Conservation (phyloP, 1,284 basidiomycete species). For the Leccinum subrobustum region DNA sequence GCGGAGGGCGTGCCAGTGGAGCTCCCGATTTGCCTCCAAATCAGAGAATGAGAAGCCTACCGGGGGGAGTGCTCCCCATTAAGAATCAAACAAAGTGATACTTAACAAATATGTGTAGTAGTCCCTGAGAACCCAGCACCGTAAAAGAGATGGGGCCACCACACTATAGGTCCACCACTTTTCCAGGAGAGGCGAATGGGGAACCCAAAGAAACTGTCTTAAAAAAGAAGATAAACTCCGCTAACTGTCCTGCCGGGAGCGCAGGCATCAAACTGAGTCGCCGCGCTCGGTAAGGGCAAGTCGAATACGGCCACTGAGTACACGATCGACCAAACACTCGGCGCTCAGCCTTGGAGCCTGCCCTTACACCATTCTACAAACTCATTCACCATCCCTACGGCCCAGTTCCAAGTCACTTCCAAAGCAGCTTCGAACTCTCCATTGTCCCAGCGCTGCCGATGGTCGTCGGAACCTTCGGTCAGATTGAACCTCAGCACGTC, state of each 20-base stretch:
- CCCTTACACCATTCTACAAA: constrained; percentile 27
- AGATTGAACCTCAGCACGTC: constrained; percentile 88
- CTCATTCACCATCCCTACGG: constrained; percentile 15
- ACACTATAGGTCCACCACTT: background rate
- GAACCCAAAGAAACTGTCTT: background rate
- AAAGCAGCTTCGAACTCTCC: constrained; percentile 62
- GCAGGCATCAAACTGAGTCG: too few relatives aligned
- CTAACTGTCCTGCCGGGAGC: background rate
- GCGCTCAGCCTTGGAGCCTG: constrained; percentile 17
- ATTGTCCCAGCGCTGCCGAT: constrained; percentile 54
- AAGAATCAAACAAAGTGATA: background rate
- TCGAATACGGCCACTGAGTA: background rate
- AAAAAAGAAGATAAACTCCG: background rate
- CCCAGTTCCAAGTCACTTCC: constrained; percentile 63
- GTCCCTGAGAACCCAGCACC: background rate
- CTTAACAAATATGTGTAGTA: background rate
- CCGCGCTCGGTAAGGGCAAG: background rate
- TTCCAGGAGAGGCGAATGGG: background rate
- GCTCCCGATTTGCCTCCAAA: background rate
- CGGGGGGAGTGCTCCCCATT: background rate
- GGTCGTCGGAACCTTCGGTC: constrained; percentile 51
- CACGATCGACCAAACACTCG: background rate
- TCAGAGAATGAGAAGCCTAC: background rate
- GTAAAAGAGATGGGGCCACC: background rate
- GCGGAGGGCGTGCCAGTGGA: background rate